Base-by-base conservation (phyloP, 2,329 filamentous ascomycete species). In the Moelleriella libera region DNA sequence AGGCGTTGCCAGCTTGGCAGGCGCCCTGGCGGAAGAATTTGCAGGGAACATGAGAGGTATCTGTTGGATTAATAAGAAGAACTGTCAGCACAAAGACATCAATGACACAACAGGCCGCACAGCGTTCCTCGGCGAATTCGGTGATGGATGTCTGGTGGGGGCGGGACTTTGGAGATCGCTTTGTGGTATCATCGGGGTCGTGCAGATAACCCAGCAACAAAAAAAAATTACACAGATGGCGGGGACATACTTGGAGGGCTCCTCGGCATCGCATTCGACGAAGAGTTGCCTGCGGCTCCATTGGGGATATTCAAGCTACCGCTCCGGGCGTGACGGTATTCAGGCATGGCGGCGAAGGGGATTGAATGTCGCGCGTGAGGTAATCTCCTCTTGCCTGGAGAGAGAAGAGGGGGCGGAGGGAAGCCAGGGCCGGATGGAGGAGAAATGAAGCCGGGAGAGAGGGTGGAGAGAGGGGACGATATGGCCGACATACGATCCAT, bases 21-120 rank as follows among this genome's bases (percentile, higher is more conserved):
- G 88, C 82, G 63, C 90, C 89, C 70, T 95, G 88, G 47, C 88
- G 83, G 68, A 92, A 98, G 83, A 98, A 98, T 75, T 97, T 97
- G 84, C 92, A 98, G 40, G 92, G 92, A 43, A 98, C 92, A 70
- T 97, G 92, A 52, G 89, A 85, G 14, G 92, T 95, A 66, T 95
- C 90, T 96, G 53, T 50, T 12, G 34, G 11, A 7, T 12, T 12
- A 3, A n/a, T 7, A 41, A 21, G n/a, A 7, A 41, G n/a, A 12
- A 9, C 7, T 41, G 40, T 41, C n/a, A 41, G 40, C 40, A 41
- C 40, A 41, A 8, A 14, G 9, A 21, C n/a, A 14, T 2, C 21
- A 21, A 21, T 21, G 21, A 3, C 21, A 21, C 21, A 21, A 21
- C 21, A 21, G 21, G 21, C 21, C 21, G 21, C 21, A 21, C 21